Base-by-base conservation (phyloP, 805 yeast species). In the Ogataea trehaloabstinens region DNA sequence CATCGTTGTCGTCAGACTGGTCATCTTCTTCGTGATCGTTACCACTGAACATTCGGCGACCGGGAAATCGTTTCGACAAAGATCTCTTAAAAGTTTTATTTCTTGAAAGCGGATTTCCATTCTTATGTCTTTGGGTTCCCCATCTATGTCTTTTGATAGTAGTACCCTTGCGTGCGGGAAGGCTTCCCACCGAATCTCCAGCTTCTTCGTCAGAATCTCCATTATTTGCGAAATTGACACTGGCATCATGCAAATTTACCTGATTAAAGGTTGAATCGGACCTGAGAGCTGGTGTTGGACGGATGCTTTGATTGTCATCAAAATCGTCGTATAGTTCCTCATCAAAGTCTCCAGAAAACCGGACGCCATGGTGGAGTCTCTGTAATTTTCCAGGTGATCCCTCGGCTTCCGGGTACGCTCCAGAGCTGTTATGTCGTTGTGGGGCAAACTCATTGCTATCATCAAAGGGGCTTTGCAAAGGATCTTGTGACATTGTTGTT, bases 101-200 rank as follows among this genome's bases (percentile, higher is more conserved):
- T 48, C 90, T 66, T 6, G 73, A 72, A 13, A 56, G 34, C 17
- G 93, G 90, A 33, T 73, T 70, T 6, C 95, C 95, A 45, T 78
- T 73, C 42, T 78, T 77, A 53, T 79, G 76, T 50, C 95, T 73
- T 48, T 84, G 87, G 3, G 97, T 90, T 42, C 96, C 96, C 95
- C 95, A 87, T 63, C 96, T 73, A 50, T 82, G 76, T 53, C 95
- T 73, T 49, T 82, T 79, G 78, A 85, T 83, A 4, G 72, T 66
- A 0, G 84, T 69, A 12, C 67, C 72, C 24, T 67, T 61, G 30
- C 78, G 45, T 12, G 48, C 39, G 2, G 64, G 56, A 6, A 45
- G 40, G 6, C 53, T 56, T 6, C 51, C 52, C 2, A 43, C 29
- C 4, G 32, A 53, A 38, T 55, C 64, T 22, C 56, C 58, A 17